A percentile compares a stretch with the other conserved stretches of the same genome.
Conservation (phyloP, 805 yeast species). For the Saccharomycopsis selenospora region DNA sequence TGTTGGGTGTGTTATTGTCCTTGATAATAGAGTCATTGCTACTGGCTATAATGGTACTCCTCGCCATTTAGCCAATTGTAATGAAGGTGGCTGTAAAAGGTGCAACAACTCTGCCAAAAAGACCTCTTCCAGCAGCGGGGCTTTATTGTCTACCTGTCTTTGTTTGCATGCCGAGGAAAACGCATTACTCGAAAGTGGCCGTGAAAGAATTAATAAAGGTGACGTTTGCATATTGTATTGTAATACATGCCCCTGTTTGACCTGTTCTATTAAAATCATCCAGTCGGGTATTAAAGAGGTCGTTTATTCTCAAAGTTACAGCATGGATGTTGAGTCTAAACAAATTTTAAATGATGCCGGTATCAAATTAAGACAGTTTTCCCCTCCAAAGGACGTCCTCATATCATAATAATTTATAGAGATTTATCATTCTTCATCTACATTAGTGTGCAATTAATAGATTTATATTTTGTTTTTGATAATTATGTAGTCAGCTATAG, state of each 20-base stretch:
- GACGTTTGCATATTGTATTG: slow-evolving; percentile 65
- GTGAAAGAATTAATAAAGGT: slow-evolving; percentile 52
- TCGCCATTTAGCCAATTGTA: slow-evolving; percentile 77
- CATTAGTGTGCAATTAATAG: too few species aligned
- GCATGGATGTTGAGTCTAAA: slow-evolving; percentile 80
- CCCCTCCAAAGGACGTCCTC: slow-evolving; percentile 30
- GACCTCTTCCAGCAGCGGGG: slow-evolving; percentile 33
- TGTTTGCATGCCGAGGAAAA: slow-evolving; percentile 98
- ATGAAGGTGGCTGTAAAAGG: slow-evolving; percentile 90
- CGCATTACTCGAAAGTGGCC: slow-evolving; percentile 88
- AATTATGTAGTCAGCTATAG: too few species aligned
- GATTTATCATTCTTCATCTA: too few species aligned
- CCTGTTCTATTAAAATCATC: slow-evolving; percentile 91
- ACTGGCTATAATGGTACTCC: slow-evolving; percentile 99
- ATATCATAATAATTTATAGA: background rate
- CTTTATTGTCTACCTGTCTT: slow-evolving; percentile 70
- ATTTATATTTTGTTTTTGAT: too few species aligned
- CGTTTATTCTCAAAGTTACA: slow-evolving; percentile 84
- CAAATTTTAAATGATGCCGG: slow-evolving; percentile 69
- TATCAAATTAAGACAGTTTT: slow-evolving; percentile 55
- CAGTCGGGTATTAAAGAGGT: slow-evolving; percentile 90
- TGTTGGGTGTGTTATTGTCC: slow-evolving; percentile 92
- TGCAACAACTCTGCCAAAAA: slow-evolving; percentile 65
- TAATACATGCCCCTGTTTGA: slow-evolving; percentile 95
- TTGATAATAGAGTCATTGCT: slow-evolving; percentile 79